Evolutionary conservation across 768 basidiomycete genomes (phyloP), one percentile per base, ranked within the genome.

Genomic region (Obba rivulosa): DNA sequence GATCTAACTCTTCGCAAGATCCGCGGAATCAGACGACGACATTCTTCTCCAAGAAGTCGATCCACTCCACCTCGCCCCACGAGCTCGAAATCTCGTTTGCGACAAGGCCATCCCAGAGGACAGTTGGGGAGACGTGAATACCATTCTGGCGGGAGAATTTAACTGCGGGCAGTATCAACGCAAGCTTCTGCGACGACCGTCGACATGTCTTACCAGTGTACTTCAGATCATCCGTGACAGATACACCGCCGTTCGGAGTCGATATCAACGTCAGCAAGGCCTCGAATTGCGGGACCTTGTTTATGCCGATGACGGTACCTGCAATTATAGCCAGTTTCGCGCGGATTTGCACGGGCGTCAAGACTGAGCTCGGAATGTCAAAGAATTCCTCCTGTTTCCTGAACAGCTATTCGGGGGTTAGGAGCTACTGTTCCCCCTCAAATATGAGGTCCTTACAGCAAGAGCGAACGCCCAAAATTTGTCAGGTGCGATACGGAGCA

Each of bases 121-220:
- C 78, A 35, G 91, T 87, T 3, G 92, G 91, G 1, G 92, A 93
- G 41, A 95, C 90, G 55, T 97, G 94, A 35, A 96, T 81, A 2
- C 88, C 76, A 52, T 97, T 96, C 70, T 96, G 93, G 53, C 94
- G 75, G 14, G 87, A 80, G 63, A 85, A 85, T 66, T 94, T 96
- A 74, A 96, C 91, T 93, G 57, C 24, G 25, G 35, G 14, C 36
- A n/a, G 13, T 1, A 20, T 37, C 22, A 34, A 39, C 34, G 41
- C n/a, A 5, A 28, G 11, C 4, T 4, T 11, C 34, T 17, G 24
- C 10, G 20, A 24, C 16, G 9, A 45, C 34, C 16, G 10, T 9
- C 10, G 4, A 25, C 10, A 38, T 2, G 11, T 70, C 86, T 46
- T 59, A 93, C 92, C 77, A n/a, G 79, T 84, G 62, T 92, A 91